Evolutionary conservation across 2,329 filamentous ascomycete species (phyloP), one percentile per base, ranked within the genome.

Genomic region (Cercospora nicotianae): DNA sequence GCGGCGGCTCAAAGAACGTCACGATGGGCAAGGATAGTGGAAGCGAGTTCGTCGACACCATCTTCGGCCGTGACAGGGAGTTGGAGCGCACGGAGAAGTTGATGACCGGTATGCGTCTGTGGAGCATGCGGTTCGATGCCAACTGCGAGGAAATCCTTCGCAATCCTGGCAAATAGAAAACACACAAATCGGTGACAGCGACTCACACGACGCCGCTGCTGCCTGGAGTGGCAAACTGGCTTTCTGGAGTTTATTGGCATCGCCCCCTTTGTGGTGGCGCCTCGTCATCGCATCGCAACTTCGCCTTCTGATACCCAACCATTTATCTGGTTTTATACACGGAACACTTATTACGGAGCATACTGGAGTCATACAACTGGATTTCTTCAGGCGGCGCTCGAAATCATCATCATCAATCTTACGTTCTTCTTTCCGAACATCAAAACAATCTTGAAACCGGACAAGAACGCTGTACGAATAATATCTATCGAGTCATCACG

Each of bases 61-160:
- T 99, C 75, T 98, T 98, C 75, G 94, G 94, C 72, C 90, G 91
- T 70, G 94, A 98, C 77, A 88, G 93, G 70, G 92, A 97, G 82
- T 85, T 97, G 65, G 90, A 94, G 79, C 90, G 90, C 80, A 97
- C 94, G 2, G 93, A 97, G 84, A 92, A 91, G 80, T 88, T 97
- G 81, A 98, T 98, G 93, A 89, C 91, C 72, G 89, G 89, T 71
- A 90, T 97, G 77, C 88, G 92, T 60, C 85, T 94, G 39, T 99
- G 94, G 92, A 93, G 91, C 79, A 88, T 96, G 81, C 91, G 94
- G 58, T 99, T 97, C 80, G 93, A 97, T 77, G 92, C 92, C 80
- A 97, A 98, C 84, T 97, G 93, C 82, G 92, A 96, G 76, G 91
- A 94, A 30, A 94, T 98, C 74, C 84, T 98, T 67, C 83, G 84